These are phyloP conservation scores for Agaricus subrufescens DNA, from an alignment of 768 basidiomycete genomes.

Conservation along the genomic window DNA sequence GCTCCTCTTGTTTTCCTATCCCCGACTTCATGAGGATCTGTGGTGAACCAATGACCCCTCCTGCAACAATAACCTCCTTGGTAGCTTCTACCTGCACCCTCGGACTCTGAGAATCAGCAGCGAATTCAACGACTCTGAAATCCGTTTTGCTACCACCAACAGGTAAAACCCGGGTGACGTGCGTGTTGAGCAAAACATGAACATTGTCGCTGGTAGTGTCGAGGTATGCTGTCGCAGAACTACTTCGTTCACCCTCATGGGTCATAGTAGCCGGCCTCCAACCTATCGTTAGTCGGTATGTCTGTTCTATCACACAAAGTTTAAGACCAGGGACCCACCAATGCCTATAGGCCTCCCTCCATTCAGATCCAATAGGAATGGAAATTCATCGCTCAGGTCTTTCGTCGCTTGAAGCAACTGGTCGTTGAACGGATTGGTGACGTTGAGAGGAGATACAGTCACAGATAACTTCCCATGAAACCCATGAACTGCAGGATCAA, in stretches of 20 bases:
- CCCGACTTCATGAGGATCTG: constrained; percentile 32
- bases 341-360: constrained; percentile 10
- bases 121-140: constrained; percentile 19
- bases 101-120: constrained; percentile 4
- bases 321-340: neutral
- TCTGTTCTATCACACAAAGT: neutral
- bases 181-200: constrained; percentile 9
- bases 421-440: constrained; percentile 9
- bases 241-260: constrained; percentile 10
- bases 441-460: neutral
- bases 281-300: neutral
- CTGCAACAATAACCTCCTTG: constrained; percentile 16
- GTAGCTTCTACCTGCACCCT: constrained; percentile 9
- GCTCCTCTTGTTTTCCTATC: constrained; percentile 33
- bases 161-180: constrained; percentile 10
- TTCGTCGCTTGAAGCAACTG: neutral
- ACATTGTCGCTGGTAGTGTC: constrained; percentile 1
- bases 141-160: constrained; percentile 4
- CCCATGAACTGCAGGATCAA: constrained; percentile 10
- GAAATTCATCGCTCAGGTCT: constrained; percentile 6
- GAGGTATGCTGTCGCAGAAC: constrained; percentile 13
- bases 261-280: constrained; percentile 10
- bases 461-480: constrained; percentile 2
- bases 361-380: constrained; percentile 11
- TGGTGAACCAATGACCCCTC: constrained; percentile 16